phyloP scores from a whole-genome alignment of 768 basidiomycete genomes.

The Amanita pseudoporphyria region DNA sequence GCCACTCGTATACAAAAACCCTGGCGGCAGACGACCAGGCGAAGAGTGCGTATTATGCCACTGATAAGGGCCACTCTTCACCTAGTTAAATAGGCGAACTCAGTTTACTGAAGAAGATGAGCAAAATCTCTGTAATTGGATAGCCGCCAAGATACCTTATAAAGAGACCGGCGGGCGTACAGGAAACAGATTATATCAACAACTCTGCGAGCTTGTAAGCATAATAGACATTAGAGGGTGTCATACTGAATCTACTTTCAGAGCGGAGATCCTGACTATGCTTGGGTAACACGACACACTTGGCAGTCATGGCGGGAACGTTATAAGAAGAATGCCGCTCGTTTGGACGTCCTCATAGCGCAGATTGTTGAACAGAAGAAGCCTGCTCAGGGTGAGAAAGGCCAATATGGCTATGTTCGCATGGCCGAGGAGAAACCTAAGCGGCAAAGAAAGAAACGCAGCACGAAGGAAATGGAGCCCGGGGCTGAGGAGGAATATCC shows the following conservation, averaged over 20 bases:
- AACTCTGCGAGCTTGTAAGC: constrained; percentile 62
- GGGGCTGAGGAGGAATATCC: constrained; percentile 13
- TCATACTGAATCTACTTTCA: constrained; percentile 17
- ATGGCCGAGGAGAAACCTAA: constrained; percentile 63
- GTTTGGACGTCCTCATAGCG: constrained; percentile 56
- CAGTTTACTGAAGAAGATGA: constrained; percentile 76
- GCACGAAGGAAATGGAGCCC: constrained; percentile 18
- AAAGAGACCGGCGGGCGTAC: constrained; percentile 77
- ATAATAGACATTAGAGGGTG: background rate
- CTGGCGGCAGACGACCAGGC: constrained; percentile 70
- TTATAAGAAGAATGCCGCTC: constrained; percentile 72
- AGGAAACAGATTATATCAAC: constrained; percentile 76
- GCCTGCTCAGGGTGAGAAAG: constrained; percentile 62
- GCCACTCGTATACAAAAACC: constrained; percentile 75
- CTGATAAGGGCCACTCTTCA: background rate
- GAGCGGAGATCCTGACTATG: constrained; percentile 61
- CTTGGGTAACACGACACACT: constrained; percentile 75
- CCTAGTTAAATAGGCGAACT: constrained; percentile 41
- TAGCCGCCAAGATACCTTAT: constrained; percentile 75
- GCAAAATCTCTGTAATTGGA: constrained; percentile 65
- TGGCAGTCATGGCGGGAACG: constrained; percentile 90
- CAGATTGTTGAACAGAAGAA: constrained; percentile 63
- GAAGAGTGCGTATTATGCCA: constrained; percentile 52
- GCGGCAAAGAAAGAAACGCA: constrained; percentile 39
- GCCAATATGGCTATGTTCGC: constrained; percentile 76